phyloP scores from a whole-genome alignment of 78 protist species.

The Dictyostelium brefeldianum region DNA sequence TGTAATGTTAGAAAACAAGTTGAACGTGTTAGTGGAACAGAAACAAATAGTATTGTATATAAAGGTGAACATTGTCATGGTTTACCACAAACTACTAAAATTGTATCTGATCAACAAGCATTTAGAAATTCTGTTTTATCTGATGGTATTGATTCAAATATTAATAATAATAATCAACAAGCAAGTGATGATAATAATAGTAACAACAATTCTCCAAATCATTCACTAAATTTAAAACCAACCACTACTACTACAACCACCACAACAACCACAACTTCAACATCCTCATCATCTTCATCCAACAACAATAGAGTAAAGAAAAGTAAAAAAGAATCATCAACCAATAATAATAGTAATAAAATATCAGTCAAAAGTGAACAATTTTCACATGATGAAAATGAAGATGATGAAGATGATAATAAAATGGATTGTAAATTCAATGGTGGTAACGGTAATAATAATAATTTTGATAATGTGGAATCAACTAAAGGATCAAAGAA shows the following conservation, averaged over 20 bases:
- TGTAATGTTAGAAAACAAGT: constrained; percentile 75
- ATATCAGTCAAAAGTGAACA: not conserved
- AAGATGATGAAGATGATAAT: not conserved
- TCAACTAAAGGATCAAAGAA: constrained; percentile 20
- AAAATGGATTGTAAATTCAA: not conserved
- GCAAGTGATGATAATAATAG: not conserved
- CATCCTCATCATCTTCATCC: not conserved
- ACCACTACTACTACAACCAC: not conserved
- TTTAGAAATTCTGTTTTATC: constrained; percentile 52
- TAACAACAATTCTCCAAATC: not conserved
- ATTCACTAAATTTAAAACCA: not conserved
- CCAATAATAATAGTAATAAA: not conserved
- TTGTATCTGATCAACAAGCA: constrained; percentile 51
- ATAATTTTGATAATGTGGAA: not conserved
- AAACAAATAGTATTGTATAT: constrained; percentile 4
- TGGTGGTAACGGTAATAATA: too few relatives aligned
- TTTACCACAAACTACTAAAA: constrained; percentile 58
- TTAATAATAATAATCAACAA: not conserved
- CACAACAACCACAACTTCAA: not conserved
- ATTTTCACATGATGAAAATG: not conserved
- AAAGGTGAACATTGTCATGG: constrained; percentile 75
- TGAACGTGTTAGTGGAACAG: not conserved
- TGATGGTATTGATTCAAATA: constrained; percentile 20
- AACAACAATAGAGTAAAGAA: not conserved
- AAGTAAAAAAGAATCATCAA: not conserved